These are phyloP conservation scores for Argentina anserina DNA, from an alignment of 306 rosid genomes.

Conservation along the genomic window DNA sequence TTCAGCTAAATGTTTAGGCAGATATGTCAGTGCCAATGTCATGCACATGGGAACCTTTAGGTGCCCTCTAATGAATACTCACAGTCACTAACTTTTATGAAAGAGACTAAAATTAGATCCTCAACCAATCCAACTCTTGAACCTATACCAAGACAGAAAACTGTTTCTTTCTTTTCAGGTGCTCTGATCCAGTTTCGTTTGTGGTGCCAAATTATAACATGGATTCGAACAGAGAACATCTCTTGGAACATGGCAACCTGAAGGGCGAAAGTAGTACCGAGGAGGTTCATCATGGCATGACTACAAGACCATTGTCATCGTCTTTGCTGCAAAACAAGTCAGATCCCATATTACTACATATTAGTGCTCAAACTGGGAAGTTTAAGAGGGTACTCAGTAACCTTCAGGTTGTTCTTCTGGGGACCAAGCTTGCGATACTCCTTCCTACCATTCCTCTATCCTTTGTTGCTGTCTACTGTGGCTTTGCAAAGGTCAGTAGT, in stretches of 20 bases:
- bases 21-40: background rate
- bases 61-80: background rate
- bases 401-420: conserved; percentile 68
- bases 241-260: conserved; percentile 49
- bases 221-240: conserved; percentile 55
- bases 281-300: conserved; percentile 39
- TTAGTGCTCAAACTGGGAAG: conserved; percentile 19
- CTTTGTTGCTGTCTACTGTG: conserved; percentile 39
- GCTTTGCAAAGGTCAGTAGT: conserved; percentile 68
- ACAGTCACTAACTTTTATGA: background rate
- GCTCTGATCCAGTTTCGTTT: background rate
- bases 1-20: background rate
- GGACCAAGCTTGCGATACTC: conserved; percentile 74
- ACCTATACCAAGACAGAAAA: background rate
- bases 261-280: conserved; percentile 36
- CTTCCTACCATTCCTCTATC: conserved; percentile 75
- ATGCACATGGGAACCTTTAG: background rate
- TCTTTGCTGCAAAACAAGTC: conserved; percentile 61
- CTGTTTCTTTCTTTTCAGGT: background rate
- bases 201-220: conserved; percentile 19
- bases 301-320: conserved; percentile 64
- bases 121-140: background rate
- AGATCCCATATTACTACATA: conserved; percentile 31
- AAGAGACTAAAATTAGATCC: background rate
- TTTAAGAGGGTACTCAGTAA: conserved; percentile 41